Base-by-base conservation (phyloP, 2,329 filamentous ascomycete genomes). In the Penicillium sp. region DNA sequence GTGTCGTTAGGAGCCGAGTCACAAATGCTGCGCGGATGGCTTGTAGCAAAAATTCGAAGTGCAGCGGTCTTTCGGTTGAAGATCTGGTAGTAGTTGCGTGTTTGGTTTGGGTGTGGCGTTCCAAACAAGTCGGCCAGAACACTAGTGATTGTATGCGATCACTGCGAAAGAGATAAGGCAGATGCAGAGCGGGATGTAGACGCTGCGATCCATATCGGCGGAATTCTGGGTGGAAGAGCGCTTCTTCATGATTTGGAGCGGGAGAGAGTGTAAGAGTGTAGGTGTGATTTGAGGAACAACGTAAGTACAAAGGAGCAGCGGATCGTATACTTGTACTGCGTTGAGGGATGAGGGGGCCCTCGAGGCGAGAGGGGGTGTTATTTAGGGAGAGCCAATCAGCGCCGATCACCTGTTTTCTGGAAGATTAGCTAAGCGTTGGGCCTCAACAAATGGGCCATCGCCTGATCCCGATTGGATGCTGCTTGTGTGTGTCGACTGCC, bases 151-250 rank as follows among this genome's bases (percentile, higher is more conserved):
- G 60, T 74, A 76, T 61, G 72, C 67, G 66, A 76, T 71, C 55
- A 76, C 74, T n/a, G 73, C 74, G 60, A 76, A 76, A 37, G 74
- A 75, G 62, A 75, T 70, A 53, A 76, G 65, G 61, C 74, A 76
- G 68, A 76, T 73, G 61, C 74, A 75, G 28, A 76, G 68, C 16
- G 74, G 73, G 37, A 76, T 75, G 51, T 74, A 75, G 63, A 75
- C 72, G 48, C 68, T 73, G 61, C 67, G 70, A 56, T 76, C 73
- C 70, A 75, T 75, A 30, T 74, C 70, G 53, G 49, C 53, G 6
- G 53, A 25, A 28, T 59, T 54, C 48, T 57, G 19, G 37, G 40
- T 28, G 19, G 65, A 60, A 53, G 54, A 58, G 59, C 51, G 62
- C 55, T 68, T 67, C 55, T 66, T 67, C 62, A 65, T 66, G 49